A percentile compares a stretch with the other conserved stretches of the same genome.
Evolutionary conservation across 108 stramenopile genomes (phyloP).

Genomic region (Nannochloropsis gaditana): DNA sequence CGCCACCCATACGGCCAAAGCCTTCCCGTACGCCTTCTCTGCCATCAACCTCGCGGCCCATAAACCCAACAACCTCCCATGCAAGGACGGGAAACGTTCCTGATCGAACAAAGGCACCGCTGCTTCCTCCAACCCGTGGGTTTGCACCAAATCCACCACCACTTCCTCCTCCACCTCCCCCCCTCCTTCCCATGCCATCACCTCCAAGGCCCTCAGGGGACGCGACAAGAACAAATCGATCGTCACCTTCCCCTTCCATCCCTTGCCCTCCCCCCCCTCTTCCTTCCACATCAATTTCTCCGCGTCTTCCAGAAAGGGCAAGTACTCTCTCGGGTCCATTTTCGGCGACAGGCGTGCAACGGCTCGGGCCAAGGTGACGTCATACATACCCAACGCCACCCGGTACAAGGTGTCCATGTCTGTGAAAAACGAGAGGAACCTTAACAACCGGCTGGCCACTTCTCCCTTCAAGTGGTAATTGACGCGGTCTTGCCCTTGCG

Average conservation of each 20-base stretch:
- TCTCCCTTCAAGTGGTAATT: background rate
- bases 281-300: background rate
- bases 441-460: background rate
- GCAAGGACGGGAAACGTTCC: background rate
- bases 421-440: background rate
- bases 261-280: background rate
- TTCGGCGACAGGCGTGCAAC: background rate
- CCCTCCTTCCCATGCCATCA: background rate
- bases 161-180: background rate
- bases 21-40: background rate
- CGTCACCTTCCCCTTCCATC: background rate
- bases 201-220: background rate
- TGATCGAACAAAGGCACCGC: background rate
- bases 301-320: background rate
- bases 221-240: background rate
- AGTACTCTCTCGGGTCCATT: background rate
- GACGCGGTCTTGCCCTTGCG: background rate
- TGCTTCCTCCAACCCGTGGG: background rate
- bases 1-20: background rate
- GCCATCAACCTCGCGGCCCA: background rate
- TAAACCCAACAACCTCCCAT: background rate
- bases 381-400: background rate
- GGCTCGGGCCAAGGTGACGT: background rate
- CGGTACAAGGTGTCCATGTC: conserved; percentile 1
- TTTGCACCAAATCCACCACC: background rate